phyloP scores from a whole-genome alignment of 305 asterid species.

The Vinca major region DNA sequence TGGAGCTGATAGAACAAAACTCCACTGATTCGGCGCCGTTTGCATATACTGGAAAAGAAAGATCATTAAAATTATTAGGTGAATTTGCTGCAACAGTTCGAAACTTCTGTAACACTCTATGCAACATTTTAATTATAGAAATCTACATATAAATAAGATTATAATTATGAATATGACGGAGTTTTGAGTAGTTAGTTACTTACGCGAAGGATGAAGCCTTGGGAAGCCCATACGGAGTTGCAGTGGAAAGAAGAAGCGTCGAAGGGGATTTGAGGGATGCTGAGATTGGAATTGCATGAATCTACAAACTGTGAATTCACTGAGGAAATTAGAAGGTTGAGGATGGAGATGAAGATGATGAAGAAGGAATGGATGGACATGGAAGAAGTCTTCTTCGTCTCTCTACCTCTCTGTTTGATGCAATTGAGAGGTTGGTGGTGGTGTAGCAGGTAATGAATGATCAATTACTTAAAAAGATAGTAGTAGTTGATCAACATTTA shows the following conservation, averaged over 20 bases:
- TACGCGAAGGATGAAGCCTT: constrained; percentile 58
- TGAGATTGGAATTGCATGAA: constrained; percentile 47
- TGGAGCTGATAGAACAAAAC: constrained; percentile 70
- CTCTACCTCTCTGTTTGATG: background rate
- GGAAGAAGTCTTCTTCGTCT: constrained; percentile 18
- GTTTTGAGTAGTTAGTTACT: too few relatives aligned
- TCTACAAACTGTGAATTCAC: constrained; percentile 47
- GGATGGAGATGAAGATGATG: constrained; percentile 11
- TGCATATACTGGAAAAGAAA: constrained; percentile 38
- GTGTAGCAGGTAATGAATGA: too few relatives aligned
- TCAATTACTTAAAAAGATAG: too few relatives aligned
- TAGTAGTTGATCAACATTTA: too few relatives aligned
- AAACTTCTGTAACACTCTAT: too few relatives aligned
- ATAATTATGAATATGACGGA: too few relatives aligned
- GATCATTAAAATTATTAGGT: too few relatives aligned
- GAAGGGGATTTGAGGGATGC: constrained; percentile 34
- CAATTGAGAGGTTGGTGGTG: background rate
- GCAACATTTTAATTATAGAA: too few relatives aligned
- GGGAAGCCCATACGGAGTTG: constrained; percentile 45
- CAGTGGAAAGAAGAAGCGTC: constrained; percentile 51
- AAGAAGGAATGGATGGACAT: background rate
- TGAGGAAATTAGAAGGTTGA: constrained; percentile 12
- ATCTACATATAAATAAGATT: too few relatives aligned
- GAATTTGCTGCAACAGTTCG: too few relatives aligned
- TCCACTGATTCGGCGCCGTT: constrained; percentile 53